Conservation (phyloP, 306 rosid genomes). For the Echinosophora koreensis region DNA sequence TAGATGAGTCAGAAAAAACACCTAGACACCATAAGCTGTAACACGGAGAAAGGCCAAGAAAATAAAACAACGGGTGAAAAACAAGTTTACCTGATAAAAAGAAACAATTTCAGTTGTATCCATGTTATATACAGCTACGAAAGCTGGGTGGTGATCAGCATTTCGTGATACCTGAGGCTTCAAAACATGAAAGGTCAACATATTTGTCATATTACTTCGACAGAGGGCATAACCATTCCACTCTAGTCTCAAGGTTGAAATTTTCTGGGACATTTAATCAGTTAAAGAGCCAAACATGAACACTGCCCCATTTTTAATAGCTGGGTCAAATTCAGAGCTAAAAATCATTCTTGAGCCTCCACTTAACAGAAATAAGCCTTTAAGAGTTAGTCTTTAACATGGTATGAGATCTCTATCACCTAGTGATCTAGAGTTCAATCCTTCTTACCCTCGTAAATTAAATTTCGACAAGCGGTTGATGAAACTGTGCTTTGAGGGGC, state of each 20-base stretch:
- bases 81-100: conserved; percentile 79
- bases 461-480: conserved; percentile 19
- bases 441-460: conserved; percentile 16
- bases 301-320: conserved; percentile 16
- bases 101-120: conserved; percentile 95
- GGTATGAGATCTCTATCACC: conserved; percentile 35
- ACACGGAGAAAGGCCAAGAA: conserved; percentile 31
- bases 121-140: conserved; percentile 94
- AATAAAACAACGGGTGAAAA: conserved; percentile 34
- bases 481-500: conserved; percentile 35
- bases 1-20: conserved; percentile 48
- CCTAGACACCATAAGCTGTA: background rate
- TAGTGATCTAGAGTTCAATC: conserved; percentile 31
- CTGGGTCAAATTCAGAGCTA: conserved; percentile 16
- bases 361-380: background rate
- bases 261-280: conserved; percentile 11
- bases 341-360: conserved; percentile 6
- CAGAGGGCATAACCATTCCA: conserved; percentile 36
- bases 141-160: conserved; percentile 81
- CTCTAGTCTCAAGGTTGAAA: conserved; percentile 30
- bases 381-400: conserved; percentile 36
- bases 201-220: conserved; percentile 40
- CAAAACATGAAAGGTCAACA: conserved; percentile 50
- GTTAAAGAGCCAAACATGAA: conserved; percentile 11
- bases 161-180: conserved; percentile 78